Percentiles rank a stretch among this genome's conserved stretches.
Evolutionary conservation across 345 rosid species (phyloP).

Genomic region (Hibiscus syriacus): DNA sequence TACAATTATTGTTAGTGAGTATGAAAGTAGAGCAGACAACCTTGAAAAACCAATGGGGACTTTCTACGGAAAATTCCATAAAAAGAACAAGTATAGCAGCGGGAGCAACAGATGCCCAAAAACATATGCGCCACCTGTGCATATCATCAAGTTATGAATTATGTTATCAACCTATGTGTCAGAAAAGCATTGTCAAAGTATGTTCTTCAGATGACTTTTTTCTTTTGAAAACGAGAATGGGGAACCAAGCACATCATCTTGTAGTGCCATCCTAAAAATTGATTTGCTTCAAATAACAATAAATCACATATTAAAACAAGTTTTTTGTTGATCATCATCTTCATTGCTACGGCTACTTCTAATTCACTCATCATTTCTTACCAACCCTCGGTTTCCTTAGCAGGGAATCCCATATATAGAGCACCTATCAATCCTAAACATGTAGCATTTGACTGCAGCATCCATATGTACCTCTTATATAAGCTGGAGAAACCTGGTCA

Average conservation of each 20-base stretch:
- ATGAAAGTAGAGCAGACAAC: constrained; percentile 28
- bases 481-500: constrained; percentile 77
- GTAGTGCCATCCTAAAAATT: too few relatives aligned
- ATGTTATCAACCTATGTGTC: constrained; percentile 33
- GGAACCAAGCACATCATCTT: not conserved
- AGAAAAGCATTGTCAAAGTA: constrained; percentile 28
- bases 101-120: constrained; percentile 68
- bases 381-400: constrained; percentile 72
- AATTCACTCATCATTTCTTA: constrained; percentile 29
- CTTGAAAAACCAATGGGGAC: constrained; percentile 98
- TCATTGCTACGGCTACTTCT: not conserved
- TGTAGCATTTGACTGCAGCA: constrained; percentile 80
- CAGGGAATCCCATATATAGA: constrained; percentile 66
- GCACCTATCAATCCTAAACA: constrained; percentile 77
- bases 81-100: constrained; percentile 61
- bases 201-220: not conserved
- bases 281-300: too few relatives aligned
- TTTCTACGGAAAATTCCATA: constrained; percentile 78
- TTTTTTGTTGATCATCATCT: not conserved
- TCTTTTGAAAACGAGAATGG: not conserved
- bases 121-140: constrained; percentile 90
- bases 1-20: not conserved
- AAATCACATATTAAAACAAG: constrained; percentile 1
- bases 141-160: constrained; percentile 2
- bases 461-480: constrained; percentile 86